Percentiles rank a stretch among this genome's conserved stretches.
These are phyloP conservation scores for Heritiera fomes DNA, from an alignment of 345 rosid species.

Conservation along the genomic window DNA sequence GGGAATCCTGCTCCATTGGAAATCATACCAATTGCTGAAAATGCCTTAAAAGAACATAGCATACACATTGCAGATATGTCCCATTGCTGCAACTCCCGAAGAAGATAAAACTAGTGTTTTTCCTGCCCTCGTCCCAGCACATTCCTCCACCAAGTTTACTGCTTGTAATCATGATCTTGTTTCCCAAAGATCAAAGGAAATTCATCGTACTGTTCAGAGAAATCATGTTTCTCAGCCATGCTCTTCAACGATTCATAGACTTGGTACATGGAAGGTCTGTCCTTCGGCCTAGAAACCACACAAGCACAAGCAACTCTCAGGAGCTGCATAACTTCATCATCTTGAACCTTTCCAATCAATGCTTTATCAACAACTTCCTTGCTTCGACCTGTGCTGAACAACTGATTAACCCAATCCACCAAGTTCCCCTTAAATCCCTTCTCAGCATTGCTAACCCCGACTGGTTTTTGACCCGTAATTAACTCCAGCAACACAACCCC, in stretches of 20 bases:
- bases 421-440: conserved; percentile 69
- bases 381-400: conserved; percentile 45
- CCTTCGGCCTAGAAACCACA: conserved; percentile 64
- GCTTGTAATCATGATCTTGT: conserved; percentile 48
- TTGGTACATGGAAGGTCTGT: conserved; percentile 77
- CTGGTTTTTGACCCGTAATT: conserved; percentile 64
- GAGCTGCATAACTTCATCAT: conserved; percentile 68
- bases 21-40: conserved; percentile 27
- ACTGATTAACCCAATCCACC: conserved; percentile 73
- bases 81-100: neutral
- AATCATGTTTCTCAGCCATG: conserved; percentile 53
- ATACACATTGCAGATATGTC: conserved; percentile 24
- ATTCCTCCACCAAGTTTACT: conserved; percentile 16
- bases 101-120: neutral
- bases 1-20: conserved; percentile 25
- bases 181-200: conserved; percentile 69
- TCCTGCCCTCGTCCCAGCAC: too few relatives aligned
- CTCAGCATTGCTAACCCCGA: conserved; percentile 38
- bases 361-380: conserved; percentile 55
- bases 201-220: conserved; percentile 59
- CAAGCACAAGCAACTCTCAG: conserved; percentile 60
- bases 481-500: conserved; percentile 89
- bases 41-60: conserved; percentile 23
- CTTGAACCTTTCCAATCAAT: conserved; percentile 55
- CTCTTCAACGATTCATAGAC: conserved; percentile 62